phyloP scores from a whole-genome alignment of 2,329 filamentous ascomycete genomes.

The Phaeosphaeria sp. region DNA sequence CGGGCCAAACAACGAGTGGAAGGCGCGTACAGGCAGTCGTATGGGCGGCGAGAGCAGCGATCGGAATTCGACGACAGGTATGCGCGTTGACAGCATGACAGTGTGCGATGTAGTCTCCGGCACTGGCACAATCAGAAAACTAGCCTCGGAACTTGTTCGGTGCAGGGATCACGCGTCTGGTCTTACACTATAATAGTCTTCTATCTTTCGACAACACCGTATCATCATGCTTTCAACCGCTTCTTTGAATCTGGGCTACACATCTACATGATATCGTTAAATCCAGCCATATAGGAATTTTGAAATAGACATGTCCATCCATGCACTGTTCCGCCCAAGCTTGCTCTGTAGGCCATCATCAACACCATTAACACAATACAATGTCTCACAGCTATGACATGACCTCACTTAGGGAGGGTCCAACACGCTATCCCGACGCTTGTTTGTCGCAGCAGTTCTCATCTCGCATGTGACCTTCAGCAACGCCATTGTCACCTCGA shows the following conservation, averaged over 20 bases:
- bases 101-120: not conserved
- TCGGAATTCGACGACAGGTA: slow-evolving; percentile 22
- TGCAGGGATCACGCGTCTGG: not conserved
- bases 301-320: too few relatives aligned
- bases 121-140: not conserved
- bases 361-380: not conserved
- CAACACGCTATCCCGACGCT: not conserved
- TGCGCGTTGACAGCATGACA: slow-evolving; percentile 2
- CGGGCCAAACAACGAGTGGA: slow-evolving; percentile 19
- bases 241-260: too few relatives aligned
- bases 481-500: slow-evolving; percentile 1
- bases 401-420: not conserved
- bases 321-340: too few relatives aligned
- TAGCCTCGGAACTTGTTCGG: not conserved
- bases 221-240: not conserved
- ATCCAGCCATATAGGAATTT: too few relatives aligned
- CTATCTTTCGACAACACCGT: not conserved
- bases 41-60: slow-evolving; percentile 28
- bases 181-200: not conserved
- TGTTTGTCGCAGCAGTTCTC: not conserved
- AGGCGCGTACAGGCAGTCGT: slow-evolving; percentile 13
- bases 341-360: not conserved
- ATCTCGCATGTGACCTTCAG: not conserved
- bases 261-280: too few relatives aligned
- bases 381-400: not conserved